These are phyloP conservation scores for Microstegium vimineum DNA, from an alignment of 176 grass and related monocot genomes.

Conservation along the genomic window DNA sequence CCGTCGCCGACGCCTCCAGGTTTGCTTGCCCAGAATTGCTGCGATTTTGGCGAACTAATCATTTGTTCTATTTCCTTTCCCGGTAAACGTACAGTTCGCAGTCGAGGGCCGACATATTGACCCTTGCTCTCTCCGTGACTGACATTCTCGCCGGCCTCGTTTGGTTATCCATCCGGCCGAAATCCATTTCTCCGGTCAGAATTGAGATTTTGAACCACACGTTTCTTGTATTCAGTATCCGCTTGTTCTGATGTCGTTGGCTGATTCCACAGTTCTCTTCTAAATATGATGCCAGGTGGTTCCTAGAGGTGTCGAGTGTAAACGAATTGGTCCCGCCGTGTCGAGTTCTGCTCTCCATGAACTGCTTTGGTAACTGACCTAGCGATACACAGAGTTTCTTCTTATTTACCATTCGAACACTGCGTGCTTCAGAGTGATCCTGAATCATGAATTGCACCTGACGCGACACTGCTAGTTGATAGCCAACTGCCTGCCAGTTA, in stretches of 20 bases:
- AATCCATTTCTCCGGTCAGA: slow-evolving; percentile 71
- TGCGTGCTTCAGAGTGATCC: neutral
- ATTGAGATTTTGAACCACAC: neutral
- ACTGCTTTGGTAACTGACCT: slow-evolving; percentile 63
- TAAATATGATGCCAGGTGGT: slow-evolving; percentile 41
- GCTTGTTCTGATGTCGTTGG: neutral
- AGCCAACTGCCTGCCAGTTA: neutral
- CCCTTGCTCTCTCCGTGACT: slow-evolving; percentile 75
- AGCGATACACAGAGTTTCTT: neutral
- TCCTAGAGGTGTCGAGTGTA: slow-evolving; percentile 62
- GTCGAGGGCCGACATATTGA: slow-evolving; percentile 83
- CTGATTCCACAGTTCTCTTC: neutral
- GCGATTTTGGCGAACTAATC: neutral
- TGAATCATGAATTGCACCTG: neutral
- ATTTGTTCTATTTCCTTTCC: neutral
- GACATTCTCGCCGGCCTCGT: slow-evolving; percentile 85
- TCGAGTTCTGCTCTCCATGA: slow-evolving; percentile 42
- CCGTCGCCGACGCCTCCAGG: slow-evolving; percentile 86
- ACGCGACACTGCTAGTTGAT: neutral
- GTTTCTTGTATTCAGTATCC: neutral
- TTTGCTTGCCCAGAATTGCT: slow-evolving; percentile 9
- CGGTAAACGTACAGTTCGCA: slow-evolving; percentile 77
- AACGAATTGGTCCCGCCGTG: slow-evolving; percentile 38
- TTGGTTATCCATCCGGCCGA: slow-evolving; percentile 90
- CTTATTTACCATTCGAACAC: neutral